These are phyloP conservation scores for Didymella arachidicola DNA, from an alignment of 2,329 filamentous ascomycete species.

Conservation along the genomic window DNA sequence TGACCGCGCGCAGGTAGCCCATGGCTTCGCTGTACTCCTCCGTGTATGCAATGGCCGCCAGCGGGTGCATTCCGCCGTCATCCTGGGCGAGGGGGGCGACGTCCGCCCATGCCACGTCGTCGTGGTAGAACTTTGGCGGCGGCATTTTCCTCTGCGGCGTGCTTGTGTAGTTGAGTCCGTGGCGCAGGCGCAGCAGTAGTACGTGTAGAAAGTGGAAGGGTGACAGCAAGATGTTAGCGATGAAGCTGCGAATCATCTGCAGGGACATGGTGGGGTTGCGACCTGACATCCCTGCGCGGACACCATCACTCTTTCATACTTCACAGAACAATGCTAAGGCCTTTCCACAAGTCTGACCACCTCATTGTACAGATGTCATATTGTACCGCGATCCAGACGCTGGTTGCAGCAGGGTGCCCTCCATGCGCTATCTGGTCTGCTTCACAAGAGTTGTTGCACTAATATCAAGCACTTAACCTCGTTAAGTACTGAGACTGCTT, in stretches of 20 bases:
- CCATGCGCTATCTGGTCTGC: background rate
- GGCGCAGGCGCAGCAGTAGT: constrained; percentile 7
- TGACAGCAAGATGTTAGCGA: constrained; percentile 14
- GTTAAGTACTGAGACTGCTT: background rate
- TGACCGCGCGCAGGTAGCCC: constrained; percentile 90
- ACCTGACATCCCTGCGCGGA: constrained; percentile 13
- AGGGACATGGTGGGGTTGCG: constrained; percentile 22
- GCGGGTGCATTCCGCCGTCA: constrained; percentile 76
- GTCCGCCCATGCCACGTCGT: constrained; percentile 82
- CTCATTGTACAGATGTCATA: background rate
- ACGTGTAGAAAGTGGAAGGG: constrained; percentile 10
- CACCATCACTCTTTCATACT: constrained; percentile 19
- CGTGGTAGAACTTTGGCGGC: constrained; percentile 59
- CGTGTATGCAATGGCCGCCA: constrained; percentile 92
- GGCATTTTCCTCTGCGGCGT: constrained; percentile 7
- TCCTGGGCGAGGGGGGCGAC: constrained; percentile 82
- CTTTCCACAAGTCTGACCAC: background rate
- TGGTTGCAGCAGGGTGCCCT: constrained; percentile 10
- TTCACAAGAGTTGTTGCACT: background rate
- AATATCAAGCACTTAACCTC: background rate
- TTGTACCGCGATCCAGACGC: background rate
- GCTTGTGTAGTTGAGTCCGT: background rate
- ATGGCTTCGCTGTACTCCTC: constrained; percentile 91
- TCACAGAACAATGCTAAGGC: constrained; percentile 20
- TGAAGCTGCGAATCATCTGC: constrained; percentile 21